Evolutionary conservation across 768 basidiomycete species (phyloP).

Genomic region (Asterophora lycoperdoides): DNA sequence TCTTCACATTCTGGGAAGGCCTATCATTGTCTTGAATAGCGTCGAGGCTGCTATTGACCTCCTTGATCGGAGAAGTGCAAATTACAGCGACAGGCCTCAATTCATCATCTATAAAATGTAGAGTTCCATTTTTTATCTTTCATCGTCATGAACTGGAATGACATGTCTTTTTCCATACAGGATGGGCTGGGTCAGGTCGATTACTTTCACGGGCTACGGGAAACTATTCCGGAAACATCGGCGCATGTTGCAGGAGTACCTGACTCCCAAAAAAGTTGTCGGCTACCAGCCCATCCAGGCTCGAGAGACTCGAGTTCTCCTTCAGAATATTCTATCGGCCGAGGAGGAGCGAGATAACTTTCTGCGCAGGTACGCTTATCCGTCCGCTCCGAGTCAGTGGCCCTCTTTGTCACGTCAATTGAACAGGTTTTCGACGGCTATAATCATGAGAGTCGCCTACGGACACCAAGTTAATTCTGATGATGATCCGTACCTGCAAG

Average conservation of each 20-base stretch:
- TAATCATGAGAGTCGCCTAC: slow-evolving; percentile 26
- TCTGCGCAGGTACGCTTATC: neutral
- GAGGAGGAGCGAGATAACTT: slow-evolving; percentile 14
- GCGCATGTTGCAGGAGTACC: slow-evolving; percentile 21
- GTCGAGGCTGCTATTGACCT: slow-evolving; percentile 34
- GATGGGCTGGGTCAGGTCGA: slow-evolving; percentile 8
- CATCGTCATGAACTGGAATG: neutral
- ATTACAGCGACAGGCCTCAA: slow-evolving; percentile 31
- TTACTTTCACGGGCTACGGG: slow-evolving; percentile 19
- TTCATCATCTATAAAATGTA: slow-evolving; percentile 20
- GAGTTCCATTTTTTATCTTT: neutral
- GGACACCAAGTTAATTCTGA: slow-evolving; percentile 27
- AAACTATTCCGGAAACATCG: slow-evolving; percentile 22
- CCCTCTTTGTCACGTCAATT: neutral
- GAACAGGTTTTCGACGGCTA: slow-evolving; percentile 10
- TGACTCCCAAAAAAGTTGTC: slow-evolving; percentile 16
- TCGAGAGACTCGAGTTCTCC: slow-evolving; percentile 25
- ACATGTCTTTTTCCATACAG: neutral
- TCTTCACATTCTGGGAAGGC: slow-evolving; percentile 17
- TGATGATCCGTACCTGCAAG: slow-evolving; percentile 34
- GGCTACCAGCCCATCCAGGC: slow-evolving; percentile 17
- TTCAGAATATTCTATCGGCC: slow-evolving; percentile 23
- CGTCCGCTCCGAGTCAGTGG: neutral
- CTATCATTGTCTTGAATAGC: slow-evolving; percentile 30
- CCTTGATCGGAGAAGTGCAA: slow-evolving; percentile 35